Evolutionary conservation across 495 filamentous ascomycete species (phyloP).

Genomic region (Penicillium flavigenum): DNA sequence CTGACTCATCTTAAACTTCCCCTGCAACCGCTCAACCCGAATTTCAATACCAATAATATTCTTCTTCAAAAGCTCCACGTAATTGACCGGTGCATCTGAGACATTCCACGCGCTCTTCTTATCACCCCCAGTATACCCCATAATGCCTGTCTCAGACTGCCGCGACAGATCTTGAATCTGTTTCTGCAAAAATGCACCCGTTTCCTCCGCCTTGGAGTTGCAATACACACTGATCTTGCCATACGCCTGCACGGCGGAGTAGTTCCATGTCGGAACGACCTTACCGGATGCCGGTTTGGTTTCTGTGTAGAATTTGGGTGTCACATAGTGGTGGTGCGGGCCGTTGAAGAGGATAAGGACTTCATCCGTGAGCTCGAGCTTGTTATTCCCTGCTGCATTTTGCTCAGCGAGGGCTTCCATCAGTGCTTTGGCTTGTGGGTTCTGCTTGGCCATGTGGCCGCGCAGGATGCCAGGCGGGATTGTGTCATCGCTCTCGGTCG

Average conservation of each 20-base stretch:
- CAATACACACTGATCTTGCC: slow-evolving; percentile 46
- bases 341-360: slow-evolving; percentile 52
- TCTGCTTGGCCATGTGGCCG: slow-evolving; percentile 54
- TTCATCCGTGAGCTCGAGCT: slow-evolving; percentile 18
- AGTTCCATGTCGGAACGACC: slow-evolving; percentile 61
- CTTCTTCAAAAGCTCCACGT: slow-evolving; percentile 50
- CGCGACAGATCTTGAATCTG: slow-evolving; percentile 45
- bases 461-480: slow-evolving; percentile 38
- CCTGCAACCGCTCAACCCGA: slow-evolving; percentile 43
- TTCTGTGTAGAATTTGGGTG: slow-evolving; percentile 56
- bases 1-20: slow-evolving; percentile 61
- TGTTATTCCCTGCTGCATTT: slow-evolving; percentile 25
- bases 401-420: slow-evolving; percentile 34
- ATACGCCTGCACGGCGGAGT: slow-evolving; percentile 53
- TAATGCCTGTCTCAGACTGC: slow-evolving; percentile 44
- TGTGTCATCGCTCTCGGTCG: slow-evolving; percentile 20
- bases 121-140: slow-evolving; percentile 42
- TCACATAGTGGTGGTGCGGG: slow-evolving; percentile 52
- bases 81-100: slow-evolving; percentile 47
- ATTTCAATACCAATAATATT: slow-evolving; percentile 55
- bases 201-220: slow-evolving; percentile 36
- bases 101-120: slow-evolving; percentile 46
- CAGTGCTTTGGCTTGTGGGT: slow-evolving; percentile 54
- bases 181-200: slow-evolving; percentile 36
- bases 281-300: slow-evolving; percentile 56